Conservation (phyloP, 352 stramenopile species). For the Pythium sp. region DNA sequence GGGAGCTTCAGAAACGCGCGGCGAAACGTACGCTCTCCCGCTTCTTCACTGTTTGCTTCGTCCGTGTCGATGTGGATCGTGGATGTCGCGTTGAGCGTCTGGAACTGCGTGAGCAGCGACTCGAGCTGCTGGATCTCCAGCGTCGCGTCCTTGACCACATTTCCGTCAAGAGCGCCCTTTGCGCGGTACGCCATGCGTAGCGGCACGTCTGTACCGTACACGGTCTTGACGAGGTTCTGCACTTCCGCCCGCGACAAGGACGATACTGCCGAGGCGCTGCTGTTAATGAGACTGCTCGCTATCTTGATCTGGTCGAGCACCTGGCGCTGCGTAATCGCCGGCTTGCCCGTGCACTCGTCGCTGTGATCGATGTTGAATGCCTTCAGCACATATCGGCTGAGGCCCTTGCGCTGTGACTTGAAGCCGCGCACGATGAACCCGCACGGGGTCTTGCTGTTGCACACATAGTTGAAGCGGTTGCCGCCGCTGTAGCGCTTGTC, state of each 20-base stretch:
- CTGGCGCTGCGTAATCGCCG: constrained; percentile 36
- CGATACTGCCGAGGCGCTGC: neutral
- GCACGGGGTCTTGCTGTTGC: constrained; percentile 39
- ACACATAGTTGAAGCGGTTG: constrained; percentile 46
- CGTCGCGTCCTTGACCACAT: too few relatives aligned
- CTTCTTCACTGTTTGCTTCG: too few relatives aligned
- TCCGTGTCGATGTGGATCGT: constrained; percentile 30
- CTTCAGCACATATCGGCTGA: constrained; percentile 11
- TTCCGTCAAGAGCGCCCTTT: neutral
- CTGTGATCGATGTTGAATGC: constrained; percentile 36
- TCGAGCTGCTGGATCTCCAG: constrained; percentile 36
- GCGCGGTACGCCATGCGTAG: constrained; percentile 28
- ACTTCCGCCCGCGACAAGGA: constrained; percentile 26
- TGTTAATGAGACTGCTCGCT: neutral
- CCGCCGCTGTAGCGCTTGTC: constrained; percentile 36
- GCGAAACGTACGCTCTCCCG: constrained; percentile 23
- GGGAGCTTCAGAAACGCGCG: constrained; percentile 46
- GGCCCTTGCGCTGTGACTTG: too few relatives aligned
- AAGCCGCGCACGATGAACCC: constrained; percentile 32
- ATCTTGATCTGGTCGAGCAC: constrained; percentile 15
- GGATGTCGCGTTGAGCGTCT: constrained; percentile 31
- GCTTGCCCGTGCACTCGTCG: constrained; percentile 27
- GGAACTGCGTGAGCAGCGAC: constrained; percentile 43
- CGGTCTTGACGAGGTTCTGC: constrained; percentile 31
- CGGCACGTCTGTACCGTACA: constrained; percentile 36